Base-by-base conservation (phyloP, 1,284 basidiomycete genomes). In the Vanrija sp. region DNA sequence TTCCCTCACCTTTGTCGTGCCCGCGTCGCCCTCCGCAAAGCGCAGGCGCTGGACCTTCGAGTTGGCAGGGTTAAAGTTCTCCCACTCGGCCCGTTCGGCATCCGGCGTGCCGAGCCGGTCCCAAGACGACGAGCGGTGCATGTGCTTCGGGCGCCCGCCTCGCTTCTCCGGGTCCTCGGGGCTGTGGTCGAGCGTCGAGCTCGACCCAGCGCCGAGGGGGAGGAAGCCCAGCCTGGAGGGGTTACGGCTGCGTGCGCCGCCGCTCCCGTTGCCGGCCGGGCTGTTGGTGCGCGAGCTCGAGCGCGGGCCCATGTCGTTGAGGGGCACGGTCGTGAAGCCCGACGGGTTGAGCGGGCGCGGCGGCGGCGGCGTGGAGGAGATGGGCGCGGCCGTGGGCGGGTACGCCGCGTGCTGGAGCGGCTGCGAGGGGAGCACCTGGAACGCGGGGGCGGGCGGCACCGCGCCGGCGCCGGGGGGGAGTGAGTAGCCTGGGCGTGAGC, bases 1-100 rank as follows among this genome's bases (percentile, higher is more conserved):
- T 3, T 5, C 47, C 56, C 65, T 56, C 45, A 69, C 66, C 56
- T 70, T 75, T 54, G 64, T 75, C 35, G 67, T 77, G 6, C 75
- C 76, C 3, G 65, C 74, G 59, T 77, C 76, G 10, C 76, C 76
- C 43, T 76, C 69, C 2, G 75, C 75, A 48, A 70, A 77, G 38
- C 69, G 53, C 36, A 77, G 60, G 31, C 69, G 68, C 57, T 72
- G 66, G 7, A 71, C 66, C 19, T 63, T 72, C 8, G 71, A 67
- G 16, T 67, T 60, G 38, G 70, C 65, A 7, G 72, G 61, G 57
- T 75, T 74, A 50, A 65, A 77, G 15, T 69, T 71, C 56, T 76
- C 71, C 52, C 49, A 58, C 38, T 54, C 52, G 24, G 51, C 56
- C 2, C 42, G 38, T 25, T 22, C 19, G 9, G 39, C 44, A 31